Percentiles rank a stretch among this genome's conserved stretches.
Conservation (phyloP, 2,329 filamentous ascomycete genomes). For the Samsoniella hepiali region DNA sequence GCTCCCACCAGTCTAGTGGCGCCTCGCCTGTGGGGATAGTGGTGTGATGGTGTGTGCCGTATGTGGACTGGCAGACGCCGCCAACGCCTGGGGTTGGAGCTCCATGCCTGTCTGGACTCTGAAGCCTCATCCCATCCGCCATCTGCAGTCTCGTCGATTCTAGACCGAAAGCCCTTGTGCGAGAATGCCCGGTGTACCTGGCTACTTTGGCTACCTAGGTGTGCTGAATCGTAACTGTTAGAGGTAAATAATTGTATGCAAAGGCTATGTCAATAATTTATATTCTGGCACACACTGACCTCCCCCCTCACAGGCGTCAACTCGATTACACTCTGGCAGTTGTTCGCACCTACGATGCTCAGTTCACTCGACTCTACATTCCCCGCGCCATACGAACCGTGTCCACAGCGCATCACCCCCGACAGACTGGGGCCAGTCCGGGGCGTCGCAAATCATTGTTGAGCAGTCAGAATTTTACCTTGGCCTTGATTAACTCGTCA, state of each 20-base stretch:
- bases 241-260: background rate
- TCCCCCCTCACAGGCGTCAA: background rate
- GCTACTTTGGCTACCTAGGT: background rate
- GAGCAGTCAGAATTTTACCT: background rate
- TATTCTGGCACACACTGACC: background rate
- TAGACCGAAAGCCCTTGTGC: background rate
- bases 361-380: background rate
- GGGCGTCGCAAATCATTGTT: background rate
- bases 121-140: background rate
- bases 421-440: background rate
- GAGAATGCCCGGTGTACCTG: background rate
- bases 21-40: conserved; percentile 6
- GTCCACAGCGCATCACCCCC: background rate
- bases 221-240: background rate
- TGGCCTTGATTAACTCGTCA: background rate
- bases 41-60: background rate
- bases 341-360: background rate
- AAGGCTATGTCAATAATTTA: background rate
- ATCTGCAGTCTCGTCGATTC: background rate
- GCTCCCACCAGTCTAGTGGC: background rate
- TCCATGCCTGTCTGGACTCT: background rate
- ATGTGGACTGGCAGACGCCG: conserved; percentile 1
- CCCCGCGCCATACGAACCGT: background rate
- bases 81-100: background rate
- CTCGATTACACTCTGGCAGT: background rate